Percentiles rank a stretch among this genome's conserved stretches.
Evolutionary conservation across 2,329 filamentous ascomycete species (phyloP).

Genomic region (Fusarium keratoplasticum): DNA sequence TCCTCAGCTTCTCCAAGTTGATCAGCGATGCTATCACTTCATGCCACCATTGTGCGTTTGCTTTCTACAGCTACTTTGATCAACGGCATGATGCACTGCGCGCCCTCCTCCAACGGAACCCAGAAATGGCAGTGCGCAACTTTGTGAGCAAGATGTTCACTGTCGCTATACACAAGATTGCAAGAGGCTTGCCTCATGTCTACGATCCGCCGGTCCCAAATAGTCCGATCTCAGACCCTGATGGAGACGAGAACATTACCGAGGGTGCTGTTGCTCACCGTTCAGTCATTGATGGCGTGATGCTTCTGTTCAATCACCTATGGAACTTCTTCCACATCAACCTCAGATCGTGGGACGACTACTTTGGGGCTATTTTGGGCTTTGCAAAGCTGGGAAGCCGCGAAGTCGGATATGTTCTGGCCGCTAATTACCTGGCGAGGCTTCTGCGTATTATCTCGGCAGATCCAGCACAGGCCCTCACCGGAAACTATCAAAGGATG

Average conservation of each 20-base stretch:
- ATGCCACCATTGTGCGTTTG: constrained; percentile 65
- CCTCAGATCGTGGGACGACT: constrained; percentile 79
- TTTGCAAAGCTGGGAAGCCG: constrained; percentile 71
- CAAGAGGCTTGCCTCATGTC: constrained; percentile 56
- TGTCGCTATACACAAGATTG: constrained; percentile 64
- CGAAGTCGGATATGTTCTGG: constrained; percentile 70
- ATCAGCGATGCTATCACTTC: constrained; percentile 60
- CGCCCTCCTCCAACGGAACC: constrained; percentile 72
- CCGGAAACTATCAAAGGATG: constrained; percentile 67
- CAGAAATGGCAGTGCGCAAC: constrained; percentile 66
- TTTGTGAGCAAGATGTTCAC: constrained; percentile 65
- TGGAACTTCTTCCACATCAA: constrained; percentile 73
- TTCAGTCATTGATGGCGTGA: constrained; percentile 51
- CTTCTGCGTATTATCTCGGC: constrained; percentile 70
- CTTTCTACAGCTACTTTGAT: constrained; percentile 71
- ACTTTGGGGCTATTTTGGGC: constrained; percentile 76
- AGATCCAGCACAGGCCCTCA: constrained; percentile 64
- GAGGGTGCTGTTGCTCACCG: neutral
- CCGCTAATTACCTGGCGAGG: constrained; percentile 69
- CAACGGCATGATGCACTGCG: constrained; percentile 68
- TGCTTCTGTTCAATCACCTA: constrained; percentile 65
- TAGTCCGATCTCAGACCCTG: constrained; percentile 41
- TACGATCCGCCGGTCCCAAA: constrained; percentile 53
- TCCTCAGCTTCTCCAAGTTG: constrained; percentile 65
- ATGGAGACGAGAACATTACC: constrained; percentile 43